Percentiles rank a stretch among this genome's conserved stretches.
phyloP scores from a whole-genome alignment of 208 protist species.

The Angomonas ambiguus region DNA sequence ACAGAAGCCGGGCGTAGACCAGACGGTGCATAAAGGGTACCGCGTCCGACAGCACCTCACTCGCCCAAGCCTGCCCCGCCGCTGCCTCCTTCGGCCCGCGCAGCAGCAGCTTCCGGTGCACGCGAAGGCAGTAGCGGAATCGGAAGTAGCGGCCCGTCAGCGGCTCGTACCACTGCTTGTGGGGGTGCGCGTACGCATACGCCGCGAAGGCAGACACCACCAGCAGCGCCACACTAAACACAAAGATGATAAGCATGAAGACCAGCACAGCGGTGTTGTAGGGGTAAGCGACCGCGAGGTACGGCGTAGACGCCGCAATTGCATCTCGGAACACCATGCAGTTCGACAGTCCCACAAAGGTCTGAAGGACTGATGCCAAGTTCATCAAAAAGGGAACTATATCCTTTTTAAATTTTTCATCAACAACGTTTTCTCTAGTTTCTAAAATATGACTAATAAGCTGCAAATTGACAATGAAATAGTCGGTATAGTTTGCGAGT shows the following conservation, averaged over 20 bases:
- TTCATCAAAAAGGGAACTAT: constrained; percentile 19
- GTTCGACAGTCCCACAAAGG: constrained; percentile 22
- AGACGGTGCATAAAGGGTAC: constrained; percentile 26
- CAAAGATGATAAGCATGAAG: constrained; percentile 29
- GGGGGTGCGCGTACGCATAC: constrained; percentile 20
- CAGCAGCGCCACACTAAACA: constrained; percentile 14
- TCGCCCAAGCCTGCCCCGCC: not conserved
- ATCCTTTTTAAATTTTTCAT: constrained; percentile 6
- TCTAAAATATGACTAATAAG: constrained; percentile 17
- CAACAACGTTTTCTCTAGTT: constrained; percentile 9
- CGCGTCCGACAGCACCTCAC: constrained; percentile 10
- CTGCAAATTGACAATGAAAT: constrained; percentile 22
- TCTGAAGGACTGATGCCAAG: constrained; percentile 13
- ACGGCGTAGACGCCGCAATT: constrained; percentile 17
- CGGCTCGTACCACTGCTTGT: constrained; percentile 25
- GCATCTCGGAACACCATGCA: constrained; percentile 29
- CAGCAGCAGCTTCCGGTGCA: constrained; percentile 19
- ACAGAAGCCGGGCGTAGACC: constrained; percentile 17
- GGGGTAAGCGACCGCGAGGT: constrained; percentile 17
- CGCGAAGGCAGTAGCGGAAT: constrained; percentile 33
- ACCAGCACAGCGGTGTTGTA: constrained; percentile 26
- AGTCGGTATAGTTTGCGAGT: constrained; percentile 24
- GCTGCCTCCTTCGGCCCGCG: not conserved
- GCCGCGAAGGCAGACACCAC: constrained; percentile 6
- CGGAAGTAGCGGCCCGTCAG: constrained; percentile 38